phyloP scores from a whole-genome alignment of 1,284 basidiomycete species.

The Peniophora sp. region DNA sequence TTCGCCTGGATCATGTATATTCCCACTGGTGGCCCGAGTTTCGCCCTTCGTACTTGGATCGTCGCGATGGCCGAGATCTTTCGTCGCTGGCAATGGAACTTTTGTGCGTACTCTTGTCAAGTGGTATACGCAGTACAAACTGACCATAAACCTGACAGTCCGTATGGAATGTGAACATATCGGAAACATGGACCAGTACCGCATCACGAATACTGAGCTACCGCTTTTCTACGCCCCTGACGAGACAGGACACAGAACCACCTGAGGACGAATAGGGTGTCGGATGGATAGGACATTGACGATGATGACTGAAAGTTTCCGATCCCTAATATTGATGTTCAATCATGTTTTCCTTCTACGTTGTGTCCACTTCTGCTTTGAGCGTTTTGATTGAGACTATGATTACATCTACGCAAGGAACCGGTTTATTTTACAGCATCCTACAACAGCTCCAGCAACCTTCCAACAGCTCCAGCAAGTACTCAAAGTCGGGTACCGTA shows the following conservation, averaged over 20 bases:
- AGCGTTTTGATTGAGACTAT: neutral
- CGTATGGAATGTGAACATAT: conserved; percentile 85
- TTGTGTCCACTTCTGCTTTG: too few species aligned
- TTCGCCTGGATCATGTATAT: conserved; percentile 83
- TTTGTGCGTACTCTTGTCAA: conserved; percentile 42
- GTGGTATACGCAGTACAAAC: conserved; percentile 1
- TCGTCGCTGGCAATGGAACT: conserved; percentile 87
- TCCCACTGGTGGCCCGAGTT: conserved; percentile 40
- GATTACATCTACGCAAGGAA: neutral
- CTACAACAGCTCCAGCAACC: neutral
- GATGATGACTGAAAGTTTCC: too few species aligned
- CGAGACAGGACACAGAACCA: too few species aligned
- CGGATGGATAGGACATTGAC: too few species aligned
- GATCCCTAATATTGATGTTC: too few species aligned
- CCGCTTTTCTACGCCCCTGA: conserved; percentile 68
- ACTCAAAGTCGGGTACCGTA: conserved; percentile 42
- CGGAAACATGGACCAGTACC: conserved; percentile 80
- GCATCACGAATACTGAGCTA: conserved; percentile 70
- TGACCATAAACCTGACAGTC: conserved; percentile 28
- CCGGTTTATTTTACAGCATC: neutral
- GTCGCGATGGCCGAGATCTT: conserved; percentile 72
- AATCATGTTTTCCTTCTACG: too few species aligned
- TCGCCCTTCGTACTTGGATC: conserved; percentile 60
- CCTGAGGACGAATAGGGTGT: too few species aligned
- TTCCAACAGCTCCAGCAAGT: neutral